These are phyloP conservation scores for Botrytis sinoallii DNA, from an alignment of 2,329 filamentous ascomycete species.

Conservation along the genomic window DNA sequence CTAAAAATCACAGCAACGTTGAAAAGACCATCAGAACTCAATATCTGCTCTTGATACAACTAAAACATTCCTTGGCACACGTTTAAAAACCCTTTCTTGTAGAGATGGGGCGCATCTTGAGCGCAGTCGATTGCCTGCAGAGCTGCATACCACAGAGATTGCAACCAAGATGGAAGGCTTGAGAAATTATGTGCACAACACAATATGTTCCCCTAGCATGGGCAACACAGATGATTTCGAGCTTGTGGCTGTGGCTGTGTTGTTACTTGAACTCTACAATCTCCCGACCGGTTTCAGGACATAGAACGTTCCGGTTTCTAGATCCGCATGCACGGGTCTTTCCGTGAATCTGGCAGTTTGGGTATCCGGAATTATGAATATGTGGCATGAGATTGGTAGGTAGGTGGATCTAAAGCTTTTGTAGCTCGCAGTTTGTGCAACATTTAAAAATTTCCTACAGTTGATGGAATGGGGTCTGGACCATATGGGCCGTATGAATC, in stretches of 20 bases:
- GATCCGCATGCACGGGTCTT: not conserved
- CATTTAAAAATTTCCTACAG: rapidly evolving
- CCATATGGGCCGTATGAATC: not conserved
- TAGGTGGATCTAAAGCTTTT: not conserved
- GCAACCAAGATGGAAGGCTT: not conserved
- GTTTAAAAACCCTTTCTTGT: not conserved
- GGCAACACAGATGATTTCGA: not conserved
- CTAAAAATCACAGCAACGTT: not conserved
- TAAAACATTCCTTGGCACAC: not conserved
- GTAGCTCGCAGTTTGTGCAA: not conserved
- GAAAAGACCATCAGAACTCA: not conserved
- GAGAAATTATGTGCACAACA: not conserved
- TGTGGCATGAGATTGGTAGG: not conserved
- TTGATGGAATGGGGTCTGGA: not conserved
- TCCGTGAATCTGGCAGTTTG: not conserved
- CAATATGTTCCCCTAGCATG: not conserved
- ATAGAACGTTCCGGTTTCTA: rapidly evolving
- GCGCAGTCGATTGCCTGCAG: not conserved
- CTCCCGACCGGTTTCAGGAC: not conserved
- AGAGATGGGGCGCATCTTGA: not conserved
- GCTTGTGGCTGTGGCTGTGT: not conserved
- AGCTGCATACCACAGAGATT: not conserved
- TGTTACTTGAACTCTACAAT: not conserved
- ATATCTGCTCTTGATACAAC: not conserved
- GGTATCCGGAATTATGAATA: not conserved